These are phyloP conservation scores for Neurospora sp. DNA, from an alignment of 495 filamentous ascomycete species.

Conservation along the genomic window DNA sequence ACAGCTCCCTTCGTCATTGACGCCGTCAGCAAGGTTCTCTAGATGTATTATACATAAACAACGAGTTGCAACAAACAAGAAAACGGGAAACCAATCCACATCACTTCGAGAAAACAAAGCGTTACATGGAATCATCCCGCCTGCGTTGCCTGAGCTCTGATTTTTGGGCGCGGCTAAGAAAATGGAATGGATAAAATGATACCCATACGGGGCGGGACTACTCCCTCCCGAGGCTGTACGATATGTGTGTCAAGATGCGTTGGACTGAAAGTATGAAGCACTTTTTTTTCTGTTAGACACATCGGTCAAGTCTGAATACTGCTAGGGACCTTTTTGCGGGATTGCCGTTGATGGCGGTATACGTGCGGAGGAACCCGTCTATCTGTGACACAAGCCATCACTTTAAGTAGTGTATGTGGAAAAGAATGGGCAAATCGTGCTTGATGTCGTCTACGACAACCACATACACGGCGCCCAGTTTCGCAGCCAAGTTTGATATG, in stretches of 20 bases:
- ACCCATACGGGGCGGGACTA: background rate
- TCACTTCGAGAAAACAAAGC: background rate
- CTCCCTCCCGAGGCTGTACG: background rate
- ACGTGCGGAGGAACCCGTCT: background rate
- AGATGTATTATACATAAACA: slow-evolving; percentile 9
- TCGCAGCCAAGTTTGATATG: background rate
- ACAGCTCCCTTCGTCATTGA: slow-evolving; percentile 77
- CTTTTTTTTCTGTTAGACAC: background rate
- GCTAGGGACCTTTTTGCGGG: background rate
- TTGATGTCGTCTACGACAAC: background rate
- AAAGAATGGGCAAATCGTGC: background rate
- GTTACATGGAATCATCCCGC: background rate
- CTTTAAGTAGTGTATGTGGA: background rate
- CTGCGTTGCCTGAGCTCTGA: background rate
- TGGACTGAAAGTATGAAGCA: background rate
- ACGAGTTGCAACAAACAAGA: background rate
- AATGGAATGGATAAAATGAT: background rate
- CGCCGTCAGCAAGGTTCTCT: slow-evolving; percentile 65
- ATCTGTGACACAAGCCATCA: background rate
- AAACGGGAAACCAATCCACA: background rate
- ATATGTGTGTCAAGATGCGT: background rate
- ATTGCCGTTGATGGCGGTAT: background rate
- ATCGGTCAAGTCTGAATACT: background rate
- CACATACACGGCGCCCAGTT: background rate
- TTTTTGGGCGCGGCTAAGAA: background rate